These are phyloP conservation scores for Candolleomyces efflorescens DNA, from an alignment of 768 basidiomycete species.

Conservation along the genomic window DNA sequence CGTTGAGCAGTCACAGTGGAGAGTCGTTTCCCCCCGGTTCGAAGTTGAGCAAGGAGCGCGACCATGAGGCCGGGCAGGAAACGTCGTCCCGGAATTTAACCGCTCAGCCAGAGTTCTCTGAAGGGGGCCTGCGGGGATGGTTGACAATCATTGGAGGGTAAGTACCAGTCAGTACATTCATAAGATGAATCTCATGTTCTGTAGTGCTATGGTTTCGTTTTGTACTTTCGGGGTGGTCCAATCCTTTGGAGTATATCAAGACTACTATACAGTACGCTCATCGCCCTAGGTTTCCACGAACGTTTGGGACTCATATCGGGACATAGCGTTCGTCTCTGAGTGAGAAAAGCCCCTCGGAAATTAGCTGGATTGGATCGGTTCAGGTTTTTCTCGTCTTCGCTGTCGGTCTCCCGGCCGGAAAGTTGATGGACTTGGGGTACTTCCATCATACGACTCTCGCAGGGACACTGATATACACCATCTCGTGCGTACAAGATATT, in stretches of 20 bases:
- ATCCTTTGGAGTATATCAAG: conserved; percentile 49
- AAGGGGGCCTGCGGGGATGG: conserved; percentile 44
- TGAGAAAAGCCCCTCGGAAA: conserved; percentile 36
- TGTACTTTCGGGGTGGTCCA: conserved; percentile 48
- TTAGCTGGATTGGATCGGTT: conserved; percentile 48
- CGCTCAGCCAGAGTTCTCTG: conserved; percentile 28
- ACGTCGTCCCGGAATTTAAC: not conserved
- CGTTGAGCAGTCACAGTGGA: not conserved
- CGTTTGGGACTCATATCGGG: not conserved
- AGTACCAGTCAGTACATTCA: conserved; percentile 11
- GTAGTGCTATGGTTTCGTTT: conserved; percentile 33
- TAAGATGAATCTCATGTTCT: not conserved
- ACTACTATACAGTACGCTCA: conserved; percentile 41
- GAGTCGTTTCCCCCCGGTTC: not conserved
- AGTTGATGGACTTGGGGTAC: conserved; percentile 46
- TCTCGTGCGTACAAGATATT: conserved; percentile 30
- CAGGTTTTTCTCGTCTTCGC: conserved; percentile 48
- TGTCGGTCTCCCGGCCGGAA: conserved; percentile 39
- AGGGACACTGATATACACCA: conserved; percentile 36
- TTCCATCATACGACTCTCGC: conserved; percentile 38
- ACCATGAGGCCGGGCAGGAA: not conserved
- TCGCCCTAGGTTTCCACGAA: not conserved
- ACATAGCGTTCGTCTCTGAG: conserved; percentile 30
- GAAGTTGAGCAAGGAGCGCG: not conserved
- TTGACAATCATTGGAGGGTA: conserved; percentile 44